Conservation (phyloP, 805 yeast species). For the Maudiozyma serrabonitensis region DNA sequence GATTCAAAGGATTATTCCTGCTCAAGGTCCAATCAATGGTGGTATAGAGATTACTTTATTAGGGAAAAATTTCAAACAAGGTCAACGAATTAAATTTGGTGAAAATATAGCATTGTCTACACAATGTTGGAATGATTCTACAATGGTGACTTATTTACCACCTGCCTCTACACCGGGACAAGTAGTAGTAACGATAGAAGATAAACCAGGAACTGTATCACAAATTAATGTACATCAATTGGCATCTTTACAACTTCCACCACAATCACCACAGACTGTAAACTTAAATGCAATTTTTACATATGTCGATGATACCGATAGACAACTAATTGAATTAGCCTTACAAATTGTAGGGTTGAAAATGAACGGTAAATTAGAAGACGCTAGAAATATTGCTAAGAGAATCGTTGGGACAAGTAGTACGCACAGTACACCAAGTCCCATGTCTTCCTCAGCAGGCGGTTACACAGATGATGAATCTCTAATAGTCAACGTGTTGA, state of each 20-base stretch:
- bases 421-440: not conserved
- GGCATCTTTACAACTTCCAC: not conserved
- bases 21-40: slow-evolving; percentile 90
- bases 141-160: slow-evolving; percentile 86
- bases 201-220: slow-evolving; percentile 15
- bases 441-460: not conserved
- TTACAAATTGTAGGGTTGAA: slow-evolving; percentile 90
- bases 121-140: slow-evolving; percentile 90
- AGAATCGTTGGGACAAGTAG: slow-evolving; percentile 58
- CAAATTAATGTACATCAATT: not conserved
- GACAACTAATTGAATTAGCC: slow-evolving; percentile 87
- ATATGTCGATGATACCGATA: slow-evolving; percentile 86
- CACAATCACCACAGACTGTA: slow-evolving; percentile 3
- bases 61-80: slow-evolving; percentile 78
- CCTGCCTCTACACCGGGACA: slow-evolving; percentile 85
- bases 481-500: slow-evolving; percentile 40
- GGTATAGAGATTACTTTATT: slow-evolving; percentile 88
- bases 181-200: slow-evolving; percentile 71
- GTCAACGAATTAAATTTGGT: slow-evolving; percentile 78
- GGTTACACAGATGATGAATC: slow-evolving; percentile 27
- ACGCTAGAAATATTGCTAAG: slow-evolving; percentile 85
- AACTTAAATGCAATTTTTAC: slow-evolving; percentile 50
- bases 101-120: slow-evolving; percentile 67
- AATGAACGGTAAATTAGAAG: slow-evolving; percentile 90
- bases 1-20: slow-evolving; percentile 81